Base-by-base conservation (phyloP, 1,284 basidiomycete genomes). In the Puccinia polysora region DNA sequence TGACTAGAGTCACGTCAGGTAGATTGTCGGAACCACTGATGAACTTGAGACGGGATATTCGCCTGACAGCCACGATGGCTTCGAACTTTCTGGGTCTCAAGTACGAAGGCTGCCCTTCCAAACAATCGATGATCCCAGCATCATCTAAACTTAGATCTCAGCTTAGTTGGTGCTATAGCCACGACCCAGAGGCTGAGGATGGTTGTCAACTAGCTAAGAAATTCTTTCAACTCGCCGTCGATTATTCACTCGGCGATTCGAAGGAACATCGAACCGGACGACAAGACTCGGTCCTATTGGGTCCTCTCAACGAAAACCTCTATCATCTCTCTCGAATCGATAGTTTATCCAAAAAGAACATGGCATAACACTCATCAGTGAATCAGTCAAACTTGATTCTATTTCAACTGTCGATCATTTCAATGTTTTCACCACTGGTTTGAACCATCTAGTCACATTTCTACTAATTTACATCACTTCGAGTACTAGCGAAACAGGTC, bases 11-110 rank as follows among this genome's bases (percentile, higher is more conserved):
- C 2, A 28, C 34, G 1, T 60, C 58, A 1, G 67, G 67, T 49
- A 36, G 67, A 70, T 60, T 70, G 28, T 45, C 43, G n/a, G 67
- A 70, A 36, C 67, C n/a, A 32, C 10, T 25, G 18, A 40, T 38
- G 18, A 18, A 14, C 8, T 15, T 70, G 4, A 60, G 28, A 36
- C 56, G 47, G n/a, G 67, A 70, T 5, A 20, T 38, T 8, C 56
- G 67, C 1, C n/a, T 59, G 2, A 70, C 67, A 3, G 67, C 30
- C 38, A n/a, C 47, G 8, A 70, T 70, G 67, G 58, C 43, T 7
- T 49, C 56, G 1, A 70, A 38, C 15, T 38, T 70, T 12, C 34
- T 70, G 4, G 67, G 67, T 18, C 55, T 70, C 8, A 53, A 28
- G 20, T 53, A 38, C 38, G 67, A 59, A 32, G 40, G 32, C 0